These are phyloP conservation scores for Neofusicoccum kwambonambiense DNA, from an alignment of 2,329 filamentous ascomycete genomes.

Conservation along the genomic window DNA sequence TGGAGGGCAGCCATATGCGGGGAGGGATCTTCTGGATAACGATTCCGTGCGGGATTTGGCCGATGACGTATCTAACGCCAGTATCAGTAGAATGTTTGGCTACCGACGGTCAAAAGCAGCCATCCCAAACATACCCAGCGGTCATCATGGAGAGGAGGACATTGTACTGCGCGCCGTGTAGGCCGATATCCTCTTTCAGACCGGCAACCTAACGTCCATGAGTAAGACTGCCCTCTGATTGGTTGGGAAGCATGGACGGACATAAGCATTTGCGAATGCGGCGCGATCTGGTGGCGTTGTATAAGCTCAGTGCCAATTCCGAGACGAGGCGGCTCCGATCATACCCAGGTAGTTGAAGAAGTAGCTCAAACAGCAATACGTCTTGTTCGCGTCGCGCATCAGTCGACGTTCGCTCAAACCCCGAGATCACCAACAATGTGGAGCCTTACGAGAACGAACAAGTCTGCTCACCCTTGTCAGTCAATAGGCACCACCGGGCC, in stretches of 20 bases:
- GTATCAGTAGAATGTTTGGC: neutral
- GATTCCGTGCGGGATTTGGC: constrained; percentile 31
- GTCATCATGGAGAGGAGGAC: constrained; percentile 31
- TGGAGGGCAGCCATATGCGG: constrained; percentile 31
- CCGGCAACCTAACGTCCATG: constrained; percentile 25
- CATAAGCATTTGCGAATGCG: constrained; percentile 33
- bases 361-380: constrained; percentile 32
- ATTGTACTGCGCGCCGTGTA: constrained; percentile 31
- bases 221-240: neutral
- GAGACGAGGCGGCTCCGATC: neutral
- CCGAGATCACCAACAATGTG: neutral
- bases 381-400: constrained; percentile 16
- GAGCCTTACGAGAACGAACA: constrained; percentile 27
- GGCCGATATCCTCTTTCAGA: constrained; percentile 27
- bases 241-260: neutral
- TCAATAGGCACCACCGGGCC: neutral
- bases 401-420: neutral
- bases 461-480: constrained; percentile 21
- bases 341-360: constrained; percentile 34
- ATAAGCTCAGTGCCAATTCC: neutral
- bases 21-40: constrained; percentile 30
- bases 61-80: constrained; percentile 24
- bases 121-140: constrained; percentile 23
- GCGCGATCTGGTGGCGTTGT: constrained; percentile 23
- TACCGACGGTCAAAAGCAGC: no score